Evolutionary conservation across 306 rosid genomes (phyloP).

Genomic region (Pueraria montana): DNA sequence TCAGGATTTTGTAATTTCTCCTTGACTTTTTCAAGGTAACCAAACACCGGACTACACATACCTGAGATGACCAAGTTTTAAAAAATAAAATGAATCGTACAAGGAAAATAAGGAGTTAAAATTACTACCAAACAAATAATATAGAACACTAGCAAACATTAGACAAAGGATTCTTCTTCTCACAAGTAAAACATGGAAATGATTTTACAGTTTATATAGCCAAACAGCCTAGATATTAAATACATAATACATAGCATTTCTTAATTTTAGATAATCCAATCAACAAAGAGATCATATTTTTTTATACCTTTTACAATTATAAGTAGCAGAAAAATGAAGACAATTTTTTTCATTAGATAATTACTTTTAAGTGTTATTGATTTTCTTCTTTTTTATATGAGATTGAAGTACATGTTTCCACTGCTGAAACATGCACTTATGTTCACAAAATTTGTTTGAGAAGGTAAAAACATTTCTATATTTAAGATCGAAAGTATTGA

Average conservation of each 20-base stretch:
- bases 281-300: conserved; percentile 11
- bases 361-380: not conserved
- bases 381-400: not conserved
- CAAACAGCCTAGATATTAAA: conserved; percentile 15
- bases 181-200: conserved; percentile 28
- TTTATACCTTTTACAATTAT: not conserved
- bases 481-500: conserved; percentile 10
- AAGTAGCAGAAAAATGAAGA: conserved; percentile 25
- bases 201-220: conserved; percentile 8
- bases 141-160: conserved; percentile 15
- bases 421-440: conserved; percentile 26
- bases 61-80: conserved; percentile 57
- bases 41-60: conserved; percentile 73
- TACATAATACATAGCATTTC: conserved; percentile 5
- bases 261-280: conserved; percentile 22
- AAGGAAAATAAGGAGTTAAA: conserved; percentile 10
- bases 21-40: conserved; percentile 87
- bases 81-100: conserved; percentile 23
- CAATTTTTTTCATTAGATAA: conserved; percentile 18
- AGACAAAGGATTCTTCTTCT: conserved; percentile 24
- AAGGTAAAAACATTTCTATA: conserved; percentile 8
- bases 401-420: conserved; percentile 25
- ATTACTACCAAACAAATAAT: conserved; percentile 28
- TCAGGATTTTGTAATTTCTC: conserved; percentile 82
- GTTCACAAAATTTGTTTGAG: not conserved